Conservation (phyloP, 208 protist genomes). For the Balamuthia mandrillaris region DNA sequence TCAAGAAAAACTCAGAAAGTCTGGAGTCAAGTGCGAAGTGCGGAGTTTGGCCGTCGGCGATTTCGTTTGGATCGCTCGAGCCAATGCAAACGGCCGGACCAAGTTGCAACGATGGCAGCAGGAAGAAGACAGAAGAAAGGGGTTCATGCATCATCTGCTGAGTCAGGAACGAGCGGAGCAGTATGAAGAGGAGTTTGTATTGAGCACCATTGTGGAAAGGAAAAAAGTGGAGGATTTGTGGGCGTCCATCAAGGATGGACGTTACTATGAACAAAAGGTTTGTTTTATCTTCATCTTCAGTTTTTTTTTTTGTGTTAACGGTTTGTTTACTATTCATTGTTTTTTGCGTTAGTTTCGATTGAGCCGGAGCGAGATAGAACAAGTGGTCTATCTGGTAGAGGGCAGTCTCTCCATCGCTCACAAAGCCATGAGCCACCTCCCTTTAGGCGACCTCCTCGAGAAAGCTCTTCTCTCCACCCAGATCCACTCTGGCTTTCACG, state of each 20-base stretch:
- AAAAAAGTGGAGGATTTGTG: conserved; percentile 25
- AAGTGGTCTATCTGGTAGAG: conserved; percentile 11
- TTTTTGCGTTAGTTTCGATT: neutral
- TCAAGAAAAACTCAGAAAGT: neutral
- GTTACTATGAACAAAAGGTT: conserved; percentile 31
- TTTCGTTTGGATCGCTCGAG: neutral
- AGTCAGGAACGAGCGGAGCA: neutral
- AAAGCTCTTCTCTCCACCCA: neutral
- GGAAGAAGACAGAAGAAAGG: neutral
- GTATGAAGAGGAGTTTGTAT: neutral
- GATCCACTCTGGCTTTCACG: neutral
- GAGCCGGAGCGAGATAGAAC: neutral
- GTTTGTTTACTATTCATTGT: neutral
- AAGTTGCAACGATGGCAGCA: too few species aligned
- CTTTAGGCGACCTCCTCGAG: neutral
- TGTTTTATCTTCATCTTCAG: neutral
- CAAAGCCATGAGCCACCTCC: neutral
- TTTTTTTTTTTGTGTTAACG: neutral
- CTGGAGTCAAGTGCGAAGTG: neutral
- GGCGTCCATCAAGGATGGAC: conserved; percentile 19
- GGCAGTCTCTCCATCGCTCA: neutral
- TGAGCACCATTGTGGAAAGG: neutral
- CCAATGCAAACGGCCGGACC: neutral
- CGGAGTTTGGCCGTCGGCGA: conserved; percentile 13
- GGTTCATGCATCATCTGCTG: neutral